These are phyloP conservation scores for Daedaleopsis nitida DNA, from an alignment of 768 basidiomycete species.

Conservation along the genomic window DNA sequence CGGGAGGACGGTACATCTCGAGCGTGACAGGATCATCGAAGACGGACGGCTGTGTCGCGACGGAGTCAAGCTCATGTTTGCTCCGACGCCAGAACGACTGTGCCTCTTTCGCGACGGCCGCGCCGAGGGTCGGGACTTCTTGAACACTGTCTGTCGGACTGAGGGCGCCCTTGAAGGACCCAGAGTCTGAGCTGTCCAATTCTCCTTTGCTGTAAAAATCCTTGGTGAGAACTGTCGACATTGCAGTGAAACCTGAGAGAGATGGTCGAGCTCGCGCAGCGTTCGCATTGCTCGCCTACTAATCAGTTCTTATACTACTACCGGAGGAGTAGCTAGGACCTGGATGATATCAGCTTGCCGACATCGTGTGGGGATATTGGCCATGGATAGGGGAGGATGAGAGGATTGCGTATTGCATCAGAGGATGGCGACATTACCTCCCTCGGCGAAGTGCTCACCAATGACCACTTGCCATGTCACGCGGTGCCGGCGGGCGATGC, in stretches of 20 bases:
- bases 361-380: slow-evolving; percentile 16
- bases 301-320: slow-evolving; percentile 10
- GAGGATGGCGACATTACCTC: slow-evolving; percentile 30
- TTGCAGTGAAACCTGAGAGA: slow-evolving; percentile 7
- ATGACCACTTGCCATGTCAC: slow-evolving; percentile 11
- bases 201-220: slow-evolving; percentile 2
- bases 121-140: slow-evolving; percentile 24
- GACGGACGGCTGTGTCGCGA: slow-evolving; percentile 64
- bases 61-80: slow-evolving; percentile 45
- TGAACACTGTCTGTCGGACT: slow-evolving; percentile 21
- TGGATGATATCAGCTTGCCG: slow-evolving; percentile 21
- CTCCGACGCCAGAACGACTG: slow-evolving; percentile 35
- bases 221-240: slow-evolving; percentile 23
- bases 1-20: slow-evolving; percentile 53
- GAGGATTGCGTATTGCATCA: slow-evolving; percentile 28
- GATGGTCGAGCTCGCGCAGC: slow-evolving; percentile 8
- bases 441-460: slow-evolving; percentile 6
- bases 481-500: not conserved
- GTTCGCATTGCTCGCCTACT: not conserved
- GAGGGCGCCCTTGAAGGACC: slow-evolving; percentile 18
- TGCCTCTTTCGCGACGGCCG: slow-evolving; percentile 29
- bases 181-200: slow-evolving; percentile 13
- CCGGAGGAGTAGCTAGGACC: not conserved
- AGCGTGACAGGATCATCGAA: slow-evolving; percentile 58
- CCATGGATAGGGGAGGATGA: slow-evolving; percentile 20